Percentiles rank a stretch among this genome's conserved stretches.
Conservation (phyloP, 2,329 filamentous ascomycete genomes). For the Hymenoscyphus albidus region DNA sequence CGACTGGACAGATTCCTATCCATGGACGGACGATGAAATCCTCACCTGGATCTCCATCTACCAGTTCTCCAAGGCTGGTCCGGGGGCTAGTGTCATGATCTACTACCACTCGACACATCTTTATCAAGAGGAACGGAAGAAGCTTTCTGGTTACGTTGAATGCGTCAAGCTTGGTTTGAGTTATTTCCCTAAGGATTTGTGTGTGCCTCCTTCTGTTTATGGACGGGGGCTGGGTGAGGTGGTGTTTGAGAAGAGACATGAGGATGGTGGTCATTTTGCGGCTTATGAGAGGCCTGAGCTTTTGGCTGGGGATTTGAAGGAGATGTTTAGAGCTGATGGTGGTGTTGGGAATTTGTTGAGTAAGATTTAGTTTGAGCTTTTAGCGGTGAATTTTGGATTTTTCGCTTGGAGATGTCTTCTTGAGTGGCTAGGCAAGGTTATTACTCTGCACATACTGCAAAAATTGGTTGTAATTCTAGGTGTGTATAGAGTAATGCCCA, state of each 20-base stretch:
- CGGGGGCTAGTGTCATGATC: conserved; percentile 62
- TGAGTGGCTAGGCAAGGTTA: no score
- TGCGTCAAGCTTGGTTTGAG: conserved; percentile 49
- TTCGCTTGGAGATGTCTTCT: neutral
- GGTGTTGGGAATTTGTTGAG: conserved; percentile 38
- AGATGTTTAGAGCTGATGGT: conserved; percentile 52
- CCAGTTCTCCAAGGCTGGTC: conserved; percentile 65
- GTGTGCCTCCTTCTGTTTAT: conserved; percentile 51
- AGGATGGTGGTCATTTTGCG: conserved; percentile 49
- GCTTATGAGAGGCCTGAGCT: conserved; percentile 53
- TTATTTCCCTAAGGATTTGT: conserved; percentile 56
- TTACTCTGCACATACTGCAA: no score
- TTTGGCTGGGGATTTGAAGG: conserved; percentile 48
- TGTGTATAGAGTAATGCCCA: no score
- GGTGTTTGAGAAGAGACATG: conserved; percentile 47
- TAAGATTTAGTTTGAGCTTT: neutral
- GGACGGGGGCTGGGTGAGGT: conserved; percentile 53
- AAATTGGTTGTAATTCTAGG: no score
- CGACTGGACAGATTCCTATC: conserved; percentile 69
- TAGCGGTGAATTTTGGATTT: neutral
- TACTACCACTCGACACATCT: conserved; percentile 64
- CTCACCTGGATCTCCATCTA: conserved; percentile 73
- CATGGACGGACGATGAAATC: conserved; percentile 74
- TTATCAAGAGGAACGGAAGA: neutral
- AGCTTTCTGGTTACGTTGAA: conserved; percentile 10